Base-by-base conservation (phyloP, 139 green algal species). In the Volvox reticuliferus region DNA sequence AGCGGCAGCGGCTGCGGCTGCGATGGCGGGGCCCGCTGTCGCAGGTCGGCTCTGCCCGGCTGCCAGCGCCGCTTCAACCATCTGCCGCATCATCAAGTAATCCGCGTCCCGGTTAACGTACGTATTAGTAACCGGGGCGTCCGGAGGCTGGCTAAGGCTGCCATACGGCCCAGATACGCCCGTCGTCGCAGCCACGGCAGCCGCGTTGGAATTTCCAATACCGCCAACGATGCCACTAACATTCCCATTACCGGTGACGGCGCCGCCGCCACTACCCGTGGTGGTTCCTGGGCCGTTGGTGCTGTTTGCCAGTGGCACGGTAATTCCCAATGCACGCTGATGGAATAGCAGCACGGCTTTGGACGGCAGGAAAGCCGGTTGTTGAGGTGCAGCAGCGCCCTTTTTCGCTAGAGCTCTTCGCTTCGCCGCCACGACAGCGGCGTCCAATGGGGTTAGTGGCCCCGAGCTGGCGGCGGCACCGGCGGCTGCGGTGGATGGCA, bases 61-160 rank as follows among this genome's bases (percentile, higher is more conserved):
- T 68, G 68, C 26, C 83, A 89, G 22, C 67, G 83, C 83, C 36
- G 83, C 67, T 68, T 71, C 83, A 21, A 80, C 83, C 68, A 80
- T 80, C 35, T 81, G 83, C 67, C 44, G 65, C 83, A 89, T 67
- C 83, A 89, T 89, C 1, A 89, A 28, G 36, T 69, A 89, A 71
- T 89, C 83, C 21, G 83, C 83, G 24, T 80, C 83, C 0, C 83
- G 83, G 36, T 89, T 63, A 14, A 89, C 83, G 36, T 79, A 89
- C 22, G 68, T 37, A 19, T 20, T 68, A 24, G 83, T 81, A 26
- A 89, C 62, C 65, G 35, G 83, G 1, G 36, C 83, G 0, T 80
- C 83, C 22, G 65, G 14, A 1, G 63, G 28, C 65, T 62, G 35
- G 9, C 82, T 79, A 24, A 78, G 82, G 33, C 18, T 30, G 81